Evolutionary conservation across 257 asterid species (phyloP).

Genomic region (Salvia hispanica): DNA sequence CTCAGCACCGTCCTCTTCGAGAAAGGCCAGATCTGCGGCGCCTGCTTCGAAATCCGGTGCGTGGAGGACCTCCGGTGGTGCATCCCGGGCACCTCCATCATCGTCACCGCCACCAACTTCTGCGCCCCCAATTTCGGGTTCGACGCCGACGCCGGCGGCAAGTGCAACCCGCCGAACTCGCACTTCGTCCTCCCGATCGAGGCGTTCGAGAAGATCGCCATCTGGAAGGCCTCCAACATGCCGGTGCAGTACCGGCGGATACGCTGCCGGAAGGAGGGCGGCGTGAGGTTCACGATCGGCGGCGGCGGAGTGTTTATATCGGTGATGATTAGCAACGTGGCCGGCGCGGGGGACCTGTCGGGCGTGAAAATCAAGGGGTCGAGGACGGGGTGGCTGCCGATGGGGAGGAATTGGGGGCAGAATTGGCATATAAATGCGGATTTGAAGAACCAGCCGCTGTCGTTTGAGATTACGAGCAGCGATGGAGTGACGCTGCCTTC

Average conservation of each 20-base stretch:
- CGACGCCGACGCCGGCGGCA: slow-evolving; percentile 83
- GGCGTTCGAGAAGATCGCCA: slow-evolving; percentile 91
- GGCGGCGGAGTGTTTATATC: slow-evolving; percentile 61
- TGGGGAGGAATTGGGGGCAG: slow-evolving; percentile 80
- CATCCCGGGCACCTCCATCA: slow-evolving; percentile 87
- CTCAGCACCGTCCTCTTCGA: slow-evolving; percentile 75
- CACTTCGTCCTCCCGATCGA: slow-evolving; percentile 92
- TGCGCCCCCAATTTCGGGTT: slow-evolving; percentile 93
- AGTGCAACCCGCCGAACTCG: slow-evolving; percentile 88
- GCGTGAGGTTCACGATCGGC: slow-evolving; percentile 51
- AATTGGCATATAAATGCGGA: slow-evolving; percentile 66
- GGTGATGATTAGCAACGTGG: slow-evolving; percentile 64
- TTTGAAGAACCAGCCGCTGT: slow-evolving; percentile 58
- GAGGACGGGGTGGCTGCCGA: slow-evolving; percentile 68
- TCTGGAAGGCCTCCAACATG: slow-evolving; percentile 93
- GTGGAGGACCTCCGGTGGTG: slow-evolving; percentile 92
- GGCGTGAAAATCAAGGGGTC: slow-evolving; percentile 75
- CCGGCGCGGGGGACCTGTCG: slow-evolving; percentile 57
- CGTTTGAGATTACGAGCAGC: slow-evolving; percentile 63
- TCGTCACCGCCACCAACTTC: slow-evolving; percentile 91
- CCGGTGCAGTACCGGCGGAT: slow-evolving; percentile 79
- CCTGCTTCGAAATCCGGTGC: slow-evolving; percentile 86
- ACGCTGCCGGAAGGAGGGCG: slow-evolving; percentile 69
- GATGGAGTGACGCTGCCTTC: slow-evolving; percentile 51
- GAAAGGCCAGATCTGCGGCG: slow-evolving; percentile 98